These are phyloP conservation scores for Sutorius australiensis DNA, from an alignment of 768 basidiomycete genomes.

Conservation along the genomic window DNA sequence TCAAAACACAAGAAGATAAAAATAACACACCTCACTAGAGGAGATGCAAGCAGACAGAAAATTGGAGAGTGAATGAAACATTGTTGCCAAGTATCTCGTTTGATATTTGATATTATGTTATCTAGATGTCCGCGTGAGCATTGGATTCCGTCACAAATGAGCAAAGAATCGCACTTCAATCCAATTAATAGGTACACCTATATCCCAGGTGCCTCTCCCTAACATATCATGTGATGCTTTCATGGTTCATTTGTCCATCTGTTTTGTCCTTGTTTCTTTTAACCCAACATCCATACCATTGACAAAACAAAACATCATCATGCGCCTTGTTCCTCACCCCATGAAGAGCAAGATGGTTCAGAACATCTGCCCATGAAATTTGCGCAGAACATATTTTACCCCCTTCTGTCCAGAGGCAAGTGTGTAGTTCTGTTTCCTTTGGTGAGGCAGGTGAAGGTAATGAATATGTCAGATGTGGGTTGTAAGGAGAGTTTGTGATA, in stretches of 20 bases:
- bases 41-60: neutral
- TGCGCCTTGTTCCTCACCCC: neutral
- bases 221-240: constrained; percentile 16
- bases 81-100: neutral
- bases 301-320: neutral
- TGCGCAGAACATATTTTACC: neutral
- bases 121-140: neutral
- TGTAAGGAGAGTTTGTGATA: too few relatives aligned
- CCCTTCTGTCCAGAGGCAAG: neutral
- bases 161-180: neutral
- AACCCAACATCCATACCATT: constrained; percentile 9
- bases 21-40: neutral
- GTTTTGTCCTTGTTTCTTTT: too few relatives aligned
- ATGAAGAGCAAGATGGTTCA: constrained; percentile 12
- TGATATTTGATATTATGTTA: neutral
- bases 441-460: too few relatives aligned
- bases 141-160: neutral
- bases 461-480: neutral
- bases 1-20: neutral
- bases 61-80: neutral
- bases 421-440: too few relatives aligned
- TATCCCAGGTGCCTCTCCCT: constrained; percentile 11
- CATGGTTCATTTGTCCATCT: constrained; percentile 7
- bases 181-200: neutral
- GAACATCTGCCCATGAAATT: neutral